Evolutionary conservation across 768 basidiomycete species (phyloP).

Genomic region (Suillus brevipes): DNA sequence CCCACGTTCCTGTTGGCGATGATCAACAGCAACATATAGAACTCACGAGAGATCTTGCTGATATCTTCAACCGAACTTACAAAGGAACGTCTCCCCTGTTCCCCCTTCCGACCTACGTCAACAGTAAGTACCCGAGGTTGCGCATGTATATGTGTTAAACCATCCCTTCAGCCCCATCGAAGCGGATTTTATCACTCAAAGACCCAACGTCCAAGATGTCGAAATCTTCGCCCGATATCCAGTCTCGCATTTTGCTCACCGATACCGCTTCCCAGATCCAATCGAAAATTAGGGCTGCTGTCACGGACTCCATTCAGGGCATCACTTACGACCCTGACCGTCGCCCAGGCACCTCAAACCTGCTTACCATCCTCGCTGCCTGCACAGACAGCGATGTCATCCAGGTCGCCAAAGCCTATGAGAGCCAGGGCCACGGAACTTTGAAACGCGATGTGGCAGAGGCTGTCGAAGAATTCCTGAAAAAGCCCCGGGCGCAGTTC

Average conservation of each 20-base stretch:
- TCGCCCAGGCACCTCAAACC: constrained; percentile 84
- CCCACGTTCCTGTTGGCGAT: constrained; percentile 94
- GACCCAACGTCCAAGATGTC: constrained; percentile 93
- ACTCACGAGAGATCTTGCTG: constrained; percentile 80
- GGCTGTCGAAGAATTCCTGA: constrained; percentile 68
- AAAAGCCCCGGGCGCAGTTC: constrained; percentile 68
- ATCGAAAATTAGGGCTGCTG: constrained; percentile 74
- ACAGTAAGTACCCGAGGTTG: constrained; percentile 51
- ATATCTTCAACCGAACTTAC: constrained; percentile 77
- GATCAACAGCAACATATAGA: constrained; percentile 96
- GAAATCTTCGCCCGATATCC: constrained; percentile 78
- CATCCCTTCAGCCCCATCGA: constrained; percentile 62
- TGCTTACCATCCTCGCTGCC: constrained; percentile 77
- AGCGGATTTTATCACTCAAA: constrained; percentile 81
- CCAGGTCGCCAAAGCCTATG: constrained; percentile 51
- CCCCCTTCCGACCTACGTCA: constrained; percentile 67
- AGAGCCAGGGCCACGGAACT: constrained; percentile 56
- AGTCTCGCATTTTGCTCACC: constrained; percentile 85
- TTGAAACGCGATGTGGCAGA: constrained; percentile 78
- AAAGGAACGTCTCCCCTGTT: constrained; percentile 52
- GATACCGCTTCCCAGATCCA: constrained; percentile 63
- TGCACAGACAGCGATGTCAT: constrained; percentile 53
- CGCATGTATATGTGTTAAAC: neutral
- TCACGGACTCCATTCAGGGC: constrained; percentile 77
- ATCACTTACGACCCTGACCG: constrained; percentile 78